Evolutionary conservation across 805 yeast genomes (phyloP).

Genomic region (Yamadazyma phyllophila): DNA sequence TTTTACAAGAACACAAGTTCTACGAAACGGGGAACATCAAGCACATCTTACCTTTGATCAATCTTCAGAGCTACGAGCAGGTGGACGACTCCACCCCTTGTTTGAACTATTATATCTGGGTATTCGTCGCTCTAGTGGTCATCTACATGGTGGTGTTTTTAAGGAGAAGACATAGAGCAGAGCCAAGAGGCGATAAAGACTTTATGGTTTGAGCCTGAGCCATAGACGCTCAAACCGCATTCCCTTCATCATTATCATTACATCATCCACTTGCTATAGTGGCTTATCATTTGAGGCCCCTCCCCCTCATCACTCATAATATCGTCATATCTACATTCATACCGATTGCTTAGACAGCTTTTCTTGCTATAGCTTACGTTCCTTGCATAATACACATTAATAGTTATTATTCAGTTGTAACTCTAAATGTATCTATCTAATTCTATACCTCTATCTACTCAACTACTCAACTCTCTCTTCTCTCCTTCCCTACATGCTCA

Average conservation of each 20-base stretch:
- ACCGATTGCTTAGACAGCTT: neutral
- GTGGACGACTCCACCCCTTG: neutral
- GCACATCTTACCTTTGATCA: constrained; percentile 22
- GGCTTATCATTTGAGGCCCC: neutral
- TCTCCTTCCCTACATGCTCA: constrained; percentile 1
- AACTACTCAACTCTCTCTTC: too few relatives aligned
- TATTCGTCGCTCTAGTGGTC: neutral
- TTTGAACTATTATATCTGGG: neutral
- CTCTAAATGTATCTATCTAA: too few relatives aligned
- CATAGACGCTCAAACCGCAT: neutral
- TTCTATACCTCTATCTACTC: too few relatives aligned
- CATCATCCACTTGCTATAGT: neutral
- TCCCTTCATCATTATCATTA: neutral
- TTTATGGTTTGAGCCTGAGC: neutral
- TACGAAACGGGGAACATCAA: constrained; percentile 28
- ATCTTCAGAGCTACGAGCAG: constrained; percentile 20
- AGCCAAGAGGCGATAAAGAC: constrained; percentile 4
- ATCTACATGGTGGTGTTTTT: neutral
- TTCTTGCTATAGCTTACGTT: neutral
- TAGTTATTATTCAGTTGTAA: too few relatives aligned
- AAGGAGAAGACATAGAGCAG: neutral
- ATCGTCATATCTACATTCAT: neutral
- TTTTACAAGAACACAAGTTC: constrained; percentile 25
- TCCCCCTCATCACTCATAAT: neutral
- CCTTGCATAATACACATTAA: neutral